phyloP scores from a whole-genome alignment of 2,329 filamentous ascomycete species.

The Dothidotthia symphoricarpi region DNA sequence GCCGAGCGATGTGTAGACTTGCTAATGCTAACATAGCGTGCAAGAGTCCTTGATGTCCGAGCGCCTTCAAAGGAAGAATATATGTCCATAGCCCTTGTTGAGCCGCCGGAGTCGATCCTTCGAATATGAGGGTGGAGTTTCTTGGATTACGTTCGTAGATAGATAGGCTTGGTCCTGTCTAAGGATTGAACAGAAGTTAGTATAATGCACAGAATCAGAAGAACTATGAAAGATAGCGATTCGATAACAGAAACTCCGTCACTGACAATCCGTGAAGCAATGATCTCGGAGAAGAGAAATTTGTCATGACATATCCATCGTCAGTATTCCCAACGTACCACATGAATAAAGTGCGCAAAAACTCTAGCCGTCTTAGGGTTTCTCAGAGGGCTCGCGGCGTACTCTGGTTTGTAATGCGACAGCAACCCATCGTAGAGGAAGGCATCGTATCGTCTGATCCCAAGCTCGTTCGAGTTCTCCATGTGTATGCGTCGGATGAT shows the following conservation, averaged over 20 bases:
- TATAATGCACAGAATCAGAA: background rate
- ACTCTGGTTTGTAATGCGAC: constrained; percentile 47
- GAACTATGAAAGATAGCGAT: no score
- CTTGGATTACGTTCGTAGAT: constrained; percentile 80
- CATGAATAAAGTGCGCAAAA: constrained; percentile 88
- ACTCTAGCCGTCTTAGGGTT: constrained; percentile 77
- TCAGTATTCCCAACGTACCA: constrained; percentile 40
- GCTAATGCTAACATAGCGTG: constrained; percentile 87
- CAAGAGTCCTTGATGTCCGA: constrained; percentile 81
- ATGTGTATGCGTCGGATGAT: constrained; percentile 40
- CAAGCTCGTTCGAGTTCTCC: constrained; percentile 37
- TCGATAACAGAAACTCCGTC: no score
- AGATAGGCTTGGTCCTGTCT: constrained; percentile 78
- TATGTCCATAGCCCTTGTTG: constrained; percentile 60
- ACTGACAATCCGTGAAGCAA: no score
- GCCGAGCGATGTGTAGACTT: constrained; percentile 81
- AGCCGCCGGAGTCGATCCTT: constrained; percentile 38
- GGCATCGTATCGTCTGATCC: constrained; percentile 46
- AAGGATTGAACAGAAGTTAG: constrained; percentile 5
- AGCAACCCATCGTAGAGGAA: constrained; percentile 50
- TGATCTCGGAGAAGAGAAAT: no score
- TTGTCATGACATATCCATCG: background rate
- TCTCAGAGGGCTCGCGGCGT: constrained; percentile 64
- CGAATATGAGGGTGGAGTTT: constrained; percentile 68
- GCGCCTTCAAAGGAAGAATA: constrained; percentile 73